Evolutionary conservation across 2,329 filamentous ascomycete genomes (phyloP).

Genomic region (Colletotrichum karsti): DNA sequence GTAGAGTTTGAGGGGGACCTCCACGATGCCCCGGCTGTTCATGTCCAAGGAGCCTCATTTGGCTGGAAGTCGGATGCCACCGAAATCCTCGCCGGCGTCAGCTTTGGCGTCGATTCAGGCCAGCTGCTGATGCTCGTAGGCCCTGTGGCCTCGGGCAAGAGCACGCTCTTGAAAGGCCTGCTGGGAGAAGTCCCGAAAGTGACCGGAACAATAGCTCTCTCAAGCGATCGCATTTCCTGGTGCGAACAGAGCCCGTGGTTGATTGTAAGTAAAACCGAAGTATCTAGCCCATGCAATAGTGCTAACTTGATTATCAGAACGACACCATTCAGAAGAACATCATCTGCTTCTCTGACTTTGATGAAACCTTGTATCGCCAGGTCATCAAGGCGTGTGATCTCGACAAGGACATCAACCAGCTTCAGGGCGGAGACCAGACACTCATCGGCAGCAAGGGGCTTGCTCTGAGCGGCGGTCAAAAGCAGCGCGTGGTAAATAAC

Average conservation of each 20-base stretch:
- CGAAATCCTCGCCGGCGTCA: conserved; percentile 38
- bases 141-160: conserved; percentile 54
- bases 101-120: conserved; percentile 39
- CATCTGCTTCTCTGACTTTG: conserved; percentile 37
- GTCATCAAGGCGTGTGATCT: conserved; percentile 41
- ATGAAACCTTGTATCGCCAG: conserved; percentile 34
- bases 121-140: conserved; percentile 51
- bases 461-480: conserved; percentile 56
- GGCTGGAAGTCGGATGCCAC: conserved; percentile 42
- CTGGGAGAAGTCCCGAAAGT: conserved; percentile 39
- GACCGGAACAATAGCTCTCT: conserved; percentile 31
- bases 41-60: conserved; percentile 38
- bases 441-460: conserved; percentile 54
- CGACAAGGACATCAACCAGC: conserved; percentile 39
- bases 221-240: conserved; percentile 33
- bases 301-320: conserved; percentile 33
- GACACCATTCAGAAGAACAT: conserved; percentile 45
- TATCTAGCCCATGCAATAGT: too few relatives aligned
- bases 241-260: conserved; percentile 47
- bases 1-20: not conserved
- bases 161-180: conserved; percentile 50
- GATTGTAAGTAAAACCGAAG: conserved; percentile 28
- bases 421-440: conserved; percentile 47
- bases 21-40: not conserved
- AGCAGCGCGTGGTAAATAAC: conserved; percentile 47